Evolutionary conservation across 805 yeast genomes (phyloP), one percentile per base, ranked within the genome.

Genomic region (Saturnispora ahearnii): DNA sequence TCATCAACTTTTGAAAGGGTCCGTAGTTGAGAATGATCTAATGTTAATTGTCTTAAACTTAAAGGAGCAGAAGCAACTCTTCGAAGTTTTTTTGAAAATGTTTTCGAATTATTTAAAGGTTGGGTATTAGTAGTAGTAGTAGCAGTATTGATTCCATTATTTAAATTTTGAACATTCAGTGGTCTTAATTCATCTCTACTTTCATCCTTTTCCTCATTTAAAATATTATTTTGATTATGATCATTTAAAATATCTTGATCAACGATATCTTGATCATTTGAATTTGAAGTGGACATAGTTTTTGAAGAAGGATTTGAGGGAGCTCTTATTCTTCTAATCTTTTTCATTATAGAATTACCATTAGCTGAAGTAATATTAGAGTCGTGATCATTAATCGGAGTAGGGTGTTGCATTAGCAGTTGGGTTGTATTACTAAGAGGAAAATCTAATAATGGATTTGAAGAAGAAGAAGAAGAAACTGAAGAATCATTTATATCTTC

Each of bases 21-120:
- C 9, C 29, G 29, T 24, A 22, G 10, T 3, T 24, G 13, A 24
- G 30, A 21, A 24, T 22, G 30, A 38, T 38, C 42, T 8, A 54
- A 60, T 11, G 56, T 67, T 15, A 71, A 53, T 48, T 55, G 67
- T 47, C 77, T 72, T 26, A 78, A 60, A 9, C 76, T 84, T 49
- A 84, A 71, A 10, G 96, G 96, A 1, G 93, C 95, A 0, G 96
- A 87, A 0, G 95, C 90, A 1, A 85, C 95, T 53, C 95, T 72
- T 53, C 93, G 70, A 24, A 86, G 67, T 21, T 72, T 70, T 40
- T 70, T 66, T 21, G 68, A 74, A 37, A 73, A 59, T 1, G 59
- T 56, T 22, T 50, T 44, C 2, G 34, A 37, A 22, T 37, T 38
- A 7, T 38, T 38, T 11, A 24, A 13, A 24, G 28, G 22, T n/a